These are phyloP conservation scores for Phaeotremella skinneri DNA, from an alignment of 768 basidiomycete species.

Conservation along the genomic window DNA sequence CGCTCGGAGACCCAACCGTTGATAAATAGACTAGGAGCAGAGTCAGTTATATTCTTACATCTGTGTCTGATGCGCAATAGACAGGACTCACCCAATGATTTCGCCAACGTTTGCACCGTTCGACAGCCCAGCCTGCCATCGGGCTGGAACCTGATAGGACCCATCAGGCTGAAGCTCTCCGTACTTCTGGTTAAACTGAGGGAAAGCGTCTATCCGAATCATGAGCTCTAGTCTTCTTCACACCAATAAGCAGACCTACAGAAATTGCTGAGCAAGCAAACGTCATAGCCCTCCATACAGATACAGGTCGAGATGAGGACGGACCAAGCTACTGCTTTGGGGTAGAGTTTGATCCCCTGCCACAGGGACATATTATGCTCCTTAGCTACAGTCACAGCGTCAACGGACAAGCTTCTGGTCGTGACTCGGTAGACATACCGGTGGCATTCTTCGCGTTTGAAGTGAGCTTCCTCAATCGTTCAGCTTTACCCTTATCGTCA, in stretches of 20 bases:
- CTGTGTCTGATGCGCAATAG: conserved; percentile 2
- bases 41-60: not conserved
- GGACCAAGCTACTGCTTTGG: conserved; percentile 51
- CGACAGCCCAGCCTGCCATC: conserved; percentile 53
- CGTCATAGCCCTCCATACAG: conserved; percentile 51
- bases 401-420: not conserved
- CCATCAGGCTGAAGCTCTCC: conserved; percentile 40
- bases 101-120: conserved; percentile 52
- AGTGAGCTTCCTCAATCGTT: not conserved
- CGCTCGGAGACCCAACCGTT: conserved; percentile 52
- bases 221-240: not conserved
- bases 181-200: conserved; percentile 46
- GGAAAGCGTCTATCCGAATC: conserved; percentile 34
- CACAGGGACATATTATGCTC: conserved; percentile 50
- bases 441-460: conserved; percentile 1
- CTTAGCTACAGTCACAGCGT: conserved; percentile 9
- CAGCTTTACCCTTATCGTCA: not conserved
- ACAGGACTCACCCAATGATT: conserved; percentile 45
- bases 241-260: conserved; percentile 16
- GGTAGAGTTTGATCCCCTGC: conserved; percentile 50
- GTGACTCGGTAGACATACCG: not conserved
- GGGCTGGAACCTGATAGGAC: conserved; percentile 50
- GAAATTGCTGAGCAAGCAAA: conserved; percentile 36
- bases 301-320: conserved; percentile 35
- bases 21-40: conserved; percentile 21